A percentile compares a stretch with the other conserved stretches of the same genome.
Conservation (phyloP, 176 grass and related monocot genomes). For the Otatea glauca region DNA sequence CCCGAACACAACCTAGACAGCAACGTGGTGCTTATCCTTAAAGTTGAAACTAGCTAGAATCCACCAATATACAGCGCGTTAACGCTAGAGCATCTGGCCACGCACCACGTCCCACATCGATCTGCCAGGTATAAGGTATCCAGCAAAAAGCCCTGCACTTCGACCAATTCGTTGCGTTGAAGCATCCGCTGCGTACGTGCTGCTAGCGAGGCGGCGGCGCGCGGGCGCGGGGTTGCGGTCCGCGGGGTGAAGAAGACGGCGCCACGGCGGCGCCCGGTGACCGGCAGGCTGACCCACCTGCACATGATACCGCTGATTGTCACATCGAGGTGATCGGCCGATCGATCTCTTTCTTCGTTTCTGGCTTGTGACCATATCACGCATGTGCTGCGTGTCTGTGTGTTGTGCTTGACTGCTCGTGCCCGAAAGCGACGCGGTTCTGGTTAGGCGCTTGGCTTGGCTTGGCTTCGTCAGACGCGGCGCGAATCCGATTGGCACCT, state of each 20-base stretch:
- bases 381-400: background rate
- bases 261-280: slow-evolving; percentile 17
- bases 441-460: background rate
- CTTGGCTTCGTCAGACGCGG: background rate
- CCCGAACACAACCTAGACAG: slow-evolving; percentile 9
- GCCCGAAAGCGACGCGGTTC: slow-evolving; percentile 14
- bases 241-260: slow-evolving; percentile 43
- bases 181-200: slow-evolving; percentile 57
- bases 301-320: background rate
- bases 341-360: background rate
- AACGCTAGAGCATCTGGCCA: no score
- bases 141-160: background rate
- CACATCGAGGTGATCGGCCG: background rate
- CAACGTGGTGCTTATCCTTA: slow-evolving; percentile 40
- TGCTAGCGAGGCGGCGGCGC: background rate
- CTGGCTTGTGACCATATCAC: background rate
- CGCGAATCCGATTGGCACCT: slow-evolving; percentile 31
- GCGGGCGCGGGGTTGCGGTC: background rate
- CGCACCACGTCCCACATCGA: background rate
- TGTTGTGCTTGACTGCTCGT: background rate
- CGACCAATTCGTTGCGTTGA: slow-evolving; percentile 62
- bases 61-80: background rate
- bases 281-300: background rate
- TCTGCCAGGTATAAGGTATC: background rate
- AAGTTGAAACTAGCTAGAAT: background rate